phyloP scores from a whole-genome alignment of 371 early-diverging fungal species.

The Syncephalis fuscata region DNA sequence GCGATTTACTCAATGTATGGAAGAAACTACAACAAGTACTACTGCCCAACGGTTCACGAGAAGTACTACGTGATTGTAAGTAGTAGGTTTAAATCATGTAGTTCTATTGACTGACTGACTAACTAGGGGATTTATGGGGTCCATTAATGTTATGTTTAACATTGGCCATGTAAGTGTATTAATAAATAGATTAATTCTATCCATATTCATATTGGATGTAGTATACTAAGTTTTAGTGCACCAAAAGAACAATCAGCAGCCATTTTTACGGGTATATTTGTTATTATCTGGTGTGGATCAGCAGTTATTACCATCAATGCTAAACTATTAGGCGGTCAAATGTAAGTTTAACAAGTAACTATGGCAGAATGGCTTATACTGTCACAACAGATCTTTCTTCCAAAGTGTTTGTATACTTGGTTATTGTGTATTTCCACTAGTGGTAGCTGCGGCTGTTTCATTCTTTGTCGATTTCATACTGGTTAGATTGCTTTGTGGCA shows the following conservation, averaged over 20 bases:
- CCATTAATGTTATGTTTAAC: conserved; percentile 78
- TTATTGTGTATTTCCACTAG: conserved; percentile 89
- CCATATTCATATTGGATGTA: conserved; percentile 6
- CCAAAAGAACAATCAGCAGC: conserved; percentile 49
- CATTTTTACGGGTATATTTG: conserved; percentile 83
- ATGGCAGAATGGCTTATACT: neutral
- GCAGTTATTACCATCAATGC: conserved; percentile 87
- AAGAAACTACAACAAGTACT: conserved; percentile 57
- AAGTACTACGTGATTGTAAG: conserved; percentile 63
- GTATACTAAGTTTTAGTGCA: conserved; percentile 42
- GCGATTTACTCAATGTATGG: conserved; percentile 58
- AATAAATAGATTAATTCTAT: neutral
- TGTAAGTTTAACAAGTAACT: conserved; percentile 41
- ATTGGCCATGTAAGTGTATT: conserved; percentile 50
- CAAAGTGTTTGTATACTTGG: conserved; percentile 90
- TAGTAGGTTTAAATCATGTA: conserved; percentile 1
- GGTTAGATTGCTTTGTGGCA: conserved; percentile 48
- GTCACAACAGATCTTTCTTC: conserved; percentile 60
- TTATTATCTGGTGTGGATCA: conserved; percentile 82
- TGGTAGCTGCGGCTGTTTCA: conserved; percentile 50
- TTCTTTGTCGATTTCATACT: conserved; percentile 44
- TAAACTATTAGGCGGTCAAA: conserved; percentile 75
- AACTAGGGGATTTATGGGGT: conserved; percentile 88
- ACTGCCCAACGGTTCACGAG: conserved; percentile 39
- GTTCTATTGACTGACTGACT: neutral